Evolutionary conservation across 2,329 filamentous ascomycete genomes (phyloP).

Genomic region (Didymella glomerata): DNA sequence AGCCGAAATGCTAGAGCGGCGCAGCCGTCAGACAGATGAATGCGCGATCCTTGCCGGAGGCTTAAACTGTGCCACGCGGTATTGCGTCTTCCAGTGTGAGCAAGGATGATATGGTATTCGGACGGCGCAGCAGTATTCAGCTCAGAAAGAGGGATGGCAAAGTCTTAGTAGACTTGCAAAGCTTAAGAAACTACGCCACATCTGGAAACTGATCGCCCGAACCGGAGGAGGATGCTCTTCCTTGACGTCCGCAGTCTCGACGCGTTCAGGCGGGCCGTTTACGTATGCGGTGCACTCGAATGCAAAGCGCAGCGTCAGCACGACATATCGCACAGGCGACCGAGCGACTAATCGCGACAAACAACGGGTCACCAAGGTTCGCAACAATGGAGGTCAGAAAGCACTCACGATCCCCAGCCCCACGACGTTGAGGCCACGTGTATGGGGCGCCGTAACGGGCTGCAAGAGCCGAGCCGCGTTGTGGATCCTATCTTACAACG

Average conservation of each 20-base stretch:
- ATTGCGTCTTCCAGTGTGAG: neutral
- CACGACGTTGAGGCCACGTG: neutral
- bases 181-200: conserved; percentile 14
- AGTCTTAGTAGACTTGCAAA: conserved; percentile 10
- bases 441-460: conserved; percentile 5
- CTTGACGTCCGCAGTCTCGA: conserved; percentile 3
- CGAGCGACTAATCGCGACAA: neutral
- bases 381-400: neutral
- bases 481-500: conserved; percentile 12
- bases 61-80: neutral
- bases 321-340: neutral
- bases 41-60: neutral
- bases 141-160: conserved; percentile 6
- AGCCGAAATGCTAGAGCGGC: neutral
- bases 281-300: neutral
- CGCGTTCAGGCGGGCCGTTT: conserved; percentile 1
- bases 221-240: conserved; percentile 5
- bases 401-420: neutral
- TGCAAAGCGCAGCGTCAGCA: neutral
- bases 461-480: conserved; percentile 19
- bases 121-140: neutral
- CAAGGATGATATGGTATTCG: neutral
- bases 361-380: neutral
- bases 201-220: conserved; percentile 12
- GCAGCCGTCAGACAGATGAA: neutral